phyloP scores from a whole-genome alignment of 371 early-diverging fungal genomes.

The Mortierella sp. region DNA sequence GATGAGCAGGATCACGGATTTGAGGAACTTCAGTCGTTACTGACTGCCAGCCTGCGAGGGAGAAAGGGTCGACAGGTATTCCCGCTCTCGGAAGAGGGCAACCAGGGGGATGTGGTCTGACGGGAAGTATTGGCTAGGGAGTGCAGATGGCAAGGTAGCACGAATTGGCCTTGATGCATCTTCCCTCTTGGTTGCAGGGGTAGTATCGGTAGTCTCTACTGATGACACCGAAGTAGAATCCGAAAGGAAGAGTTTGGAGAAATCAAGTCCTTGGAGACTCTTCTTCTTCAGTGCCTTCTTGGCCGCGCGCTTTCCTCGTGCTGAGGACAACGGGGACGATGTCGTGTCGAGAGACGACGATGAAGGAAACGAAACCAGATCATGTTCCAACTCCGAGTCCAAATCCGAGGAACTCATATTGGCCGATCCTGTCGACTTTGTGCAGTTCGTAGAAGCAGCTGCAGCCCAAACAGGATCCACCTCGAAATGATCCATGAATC shows the following conservation, averaged over 20 bases:
- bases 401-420: slow-evolving; percentile 40
- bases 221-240: neutral
- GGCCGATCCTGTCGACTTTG: slow-evolving; percentile 1
- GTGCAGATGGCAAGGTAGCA: slow-evolving; percentile 34
- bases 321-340: slow-evolving; percentile 1
- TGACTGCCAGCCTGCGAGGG: neutral
- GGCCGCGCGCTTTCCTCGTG: slow-evolving; percentile 7
- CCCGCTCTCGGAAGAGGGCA: slow-evolving; percentile 51
- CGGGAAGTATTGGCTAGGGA: slow-evolving; percentile 52
- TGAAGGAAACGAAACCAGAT: slow-evolving; percentile 18
- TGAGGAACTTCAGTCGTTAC: neutral
- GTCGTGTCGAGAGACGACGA: slow-evolving; percentile 12
- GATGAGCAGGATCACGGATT: too few species aligned
- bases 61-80: slow-evolving; percentile 13
- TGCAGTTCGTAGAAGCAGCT: neutral
- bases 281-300: slow-evolving; percentile 6
- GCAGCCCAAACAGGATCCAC: slow-evolving; percentile 12
- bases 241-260: slow-evolving; percentile 35
- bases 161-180: neutral
- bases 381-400: slow-evolving; percentile 33
- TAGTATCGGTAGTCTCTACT: neutral
- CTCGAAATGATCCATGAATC: slow-evolving; percentile 53
- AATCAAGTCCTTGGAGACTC: slow-evolving; percentile 21
- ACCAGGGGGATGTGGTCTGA: slow-evolving; percentile 56
- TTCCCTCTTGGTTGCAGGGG: neutral